These are phyloP conservation scores for Colletotrichum aenigma DNA, from an alignment of 2,329 filamentous ascomycete species.

Conservation along the genomic window DNA sequence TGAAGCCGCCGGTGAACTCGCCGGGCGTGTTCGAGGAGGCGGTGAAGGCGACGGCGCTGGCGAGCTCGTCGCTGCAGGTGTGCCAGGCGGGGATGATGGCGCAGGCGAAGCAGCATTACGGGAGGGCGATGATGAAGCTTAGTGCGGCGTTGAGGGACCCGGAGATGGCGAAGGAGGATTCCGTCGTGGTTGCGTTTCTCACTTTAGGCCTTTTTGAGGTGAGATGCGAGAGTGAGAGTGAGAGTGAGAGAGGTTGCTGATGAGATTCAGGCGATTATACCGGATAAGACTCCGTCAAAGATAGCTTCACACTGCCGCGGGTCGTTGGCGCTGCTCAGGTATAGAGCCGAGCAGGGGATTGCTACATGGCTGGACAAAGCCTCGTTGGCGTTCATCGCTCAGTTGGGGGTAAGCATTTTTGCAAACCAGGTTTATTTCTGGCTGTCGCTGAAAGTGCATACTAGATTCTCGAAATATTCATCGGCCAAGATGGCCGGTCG, in stretches of 20 bases:
- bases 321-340: slow-evolving; percentile 2
- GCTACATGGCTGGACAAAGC: neutral
- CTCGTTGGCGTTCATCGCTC: neutral
- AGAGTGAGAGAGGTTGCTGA: neutral
- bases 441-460: too few relatives aligned
- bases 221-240: accelerated
- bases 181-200: neutral
- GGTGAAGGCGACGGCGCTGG: slow-evolving; percentile 15
- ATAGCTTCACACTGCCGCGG: neutral
- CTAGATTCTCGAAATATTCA: neutral
- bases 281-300: neutral
- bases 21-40: slow-evolving; percentile 8
- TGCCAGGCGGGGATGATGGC: slow-evolving; percentile 4
- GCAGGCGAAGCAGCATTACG: neutral
- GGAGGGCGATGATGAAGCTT: neutral
- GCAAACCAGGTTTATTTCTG: too few relatives aligned
- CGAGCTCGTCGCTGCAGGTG: neutral
- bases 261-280: neutral
- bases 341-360: slow-evolving; percentile 4
- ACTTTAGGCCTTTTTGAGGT: slow-evolving; percentile 12
- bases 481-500: neutral
- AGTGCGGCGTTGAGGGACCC: neutral
- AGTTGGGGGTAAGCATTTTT: slow-evolving; percentile 1
- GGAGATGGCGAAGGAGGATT: neutral
- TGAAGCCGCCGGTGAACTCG: slow-evolving; percentile 20